Evolutionary conservation across 106 monocot species (phyloP).

Genomic region (Acorus calamus): DNA sequence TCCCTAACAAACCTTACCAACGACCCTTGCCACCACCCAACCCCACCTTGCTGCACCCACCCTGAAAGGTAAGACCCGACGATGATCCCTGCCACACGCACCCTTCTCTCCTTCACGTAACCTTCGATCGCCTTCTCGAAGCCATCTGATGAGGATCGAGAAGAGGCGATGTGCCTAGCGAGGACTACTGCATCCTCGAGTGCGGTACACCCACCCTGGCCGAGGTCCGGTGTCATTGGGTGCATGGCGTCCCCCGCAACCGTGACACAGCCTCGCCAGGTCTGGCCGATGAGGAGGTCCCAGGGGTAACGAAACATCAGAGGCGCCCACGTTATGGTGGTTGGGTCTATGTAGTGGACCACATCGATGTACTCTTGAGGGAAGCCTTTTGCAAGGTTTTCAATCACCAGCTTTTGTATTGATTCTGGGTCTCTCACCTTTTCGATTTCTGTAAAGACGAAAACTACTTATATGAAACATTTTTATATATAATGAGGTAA

Average conservation of each 20-base stretch:
- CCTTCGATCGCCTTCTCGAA: neutral
- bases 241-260: conserved; percentile 47
- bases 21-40: conserved; percentile 11
- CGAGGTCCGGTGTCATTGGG: conserved; percentile 39
- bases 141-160: neutral
- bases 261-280: conserved; percentile 20
- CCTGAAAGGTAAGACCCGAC: conserved; percentile 23
- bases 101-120: conserved; percentile 29
- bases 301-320: conserved; percentile 34
- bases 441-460: conserved; percentile 9
- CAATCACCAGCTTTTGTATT: conserved; percentile 10
- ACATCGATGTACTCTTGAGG: conserved; percentile 16
- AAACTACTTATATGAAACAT: neutral
- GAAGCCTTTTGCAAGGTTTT: conserved; percentile 20
- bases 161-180: conserved; percentile 11
- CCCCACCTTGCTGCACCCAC: conserved; percentile 31
- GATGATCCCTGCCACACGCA: conserved; percentile 26
- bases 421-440: conserved; percentile 11
- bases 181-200: conserved; percentile 49
- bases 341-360: conserved; percentile 13
- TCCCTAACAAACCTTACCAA: conserved; percentile 22
- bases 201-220: conserved; percentile 33
- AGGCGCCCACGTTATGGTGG: conserved; percentile 25
- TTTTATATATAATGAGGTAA: too few relatives aligned
- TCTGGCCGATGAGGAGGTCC: conserved; percentile 13